Evolutionary conservation across 495 filamentous ascomycete species (phyloP).

Genomic region (Xylaria sp.): DNA sequence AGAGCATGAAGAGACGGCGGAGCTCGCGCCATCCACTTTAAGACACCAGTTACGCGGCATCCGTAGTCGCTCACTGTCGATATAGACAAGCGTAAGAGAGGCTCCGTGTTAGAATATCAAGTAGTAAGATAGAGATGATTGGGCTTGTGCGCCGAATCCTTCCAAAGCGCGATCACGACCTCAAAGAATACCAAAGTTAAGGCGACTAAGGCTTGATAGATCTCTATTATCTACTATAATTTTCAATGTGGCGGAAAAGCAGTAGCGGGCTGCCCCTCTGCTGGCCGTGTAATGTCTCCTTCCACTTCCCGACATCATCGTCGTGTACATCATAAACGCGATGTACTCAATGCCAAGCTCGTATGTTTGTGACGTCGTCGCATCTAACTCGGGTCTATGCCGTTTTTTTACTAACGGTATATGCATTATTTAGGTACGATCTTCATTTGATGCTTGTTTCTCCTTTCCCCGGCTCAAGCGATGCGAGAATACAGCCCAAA

Average conservation of each 20-base stretch:
- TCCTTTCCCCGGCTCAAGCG: neutral
- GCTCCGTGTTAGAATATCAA: neutral
- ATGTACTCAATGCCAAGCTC: neutral
- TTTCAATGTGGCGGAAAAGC: neutral
- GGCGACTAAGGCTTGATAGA: neutral
- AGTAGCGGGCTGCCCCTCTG: slow-evolving; percentile 30
- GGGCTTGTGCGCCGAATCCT: neutral
- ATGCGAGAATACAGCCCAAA: neutral
- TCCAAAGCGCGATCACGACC: neutral
- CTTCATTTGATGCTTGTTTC: neutral
- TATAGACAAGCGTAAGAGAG: neutral
- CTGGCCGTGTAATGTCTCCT: neutral
- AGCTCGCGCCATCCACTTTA: neutral
- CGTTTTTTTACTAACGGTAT: neutral
- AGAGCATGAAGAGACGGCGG: neutral
- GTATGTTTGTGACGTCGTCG: neutral
- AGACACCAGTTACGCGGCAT: neutral
- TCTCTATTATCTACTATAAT: neutral
- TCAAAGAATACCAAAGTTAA: neutral
- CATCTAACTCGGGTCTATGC: slow-evolving; percentile 2
- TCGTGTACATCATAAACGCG: slow-evolving; percentile 6
- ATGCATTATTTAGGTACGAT: neutral
- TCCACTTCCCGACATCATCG: neutral
- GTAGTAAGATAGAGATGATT: neutral
- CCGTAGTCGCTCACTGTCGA: too few relatives aligned